Evolutionary conservation across 2,329 filamentous ascomycete genomes (phyloP), one percentile per base, ranked within the genome.

Genomic region (Daldinia sp.): DNA sequence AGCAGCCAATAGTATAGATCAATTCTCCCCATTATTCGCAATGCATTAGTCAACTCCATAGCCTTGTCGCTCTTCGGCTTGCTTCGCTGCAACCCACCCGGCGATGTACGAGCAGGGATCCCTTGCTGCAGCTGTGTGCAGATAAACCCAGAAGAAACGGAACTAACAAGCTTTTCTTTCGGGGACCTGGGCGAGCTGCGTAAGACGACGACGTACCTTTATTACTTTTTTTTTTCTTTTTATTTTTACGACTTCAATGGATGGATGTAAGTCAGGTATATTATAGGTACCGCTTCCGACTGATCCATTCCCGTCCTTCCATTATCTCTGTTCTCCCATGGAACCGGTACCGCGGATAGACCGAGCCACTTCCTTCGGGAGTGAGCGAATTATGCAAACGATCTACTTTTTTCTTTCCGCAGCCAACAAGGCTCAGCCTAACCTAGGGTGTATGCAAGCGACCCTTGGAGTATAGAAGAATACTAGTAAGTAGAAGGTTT

Each of bases 41-140:
- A 28, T 48, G 28, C 46, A 28, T 48, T 48, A 33, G 56, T 39
- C 48, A 37, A 63, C 37, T 13, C 13, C 41, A 10, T 26, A 56
- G 53, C 53, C 37, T 56, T 28, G 53, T 39, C 37, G 37, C 37
- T 56, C 26, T 35, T 39, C 37, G 37, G 35, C 20, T n/a, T 56
- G 60, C 37, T 56, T 56, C 37, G 46, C 42, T 67, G 66, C 35
- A 69, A 71, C 66, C 69, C 48, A 62, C 64, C 23, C 33, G 20
- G 20, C 20, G 44, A 61, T 54, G 53, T 44, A 64, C 7, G 48
- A 51, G 39, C 69, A 71, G 63, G 69, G 69, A 63, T 67, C 44
- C 20, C 57, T 48, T 41, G 53, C 67, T 57, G 60, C 60, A 51
- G 65, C 33, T 9, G 10, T 9, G 2, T 35, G 33, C 7, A 35